These are phyloP conservation scores for Gnomoniopsis sp. DNA, from an alignment of 2,329 filamentous ascomycete species.

Conservation along the genomic window DNA sequence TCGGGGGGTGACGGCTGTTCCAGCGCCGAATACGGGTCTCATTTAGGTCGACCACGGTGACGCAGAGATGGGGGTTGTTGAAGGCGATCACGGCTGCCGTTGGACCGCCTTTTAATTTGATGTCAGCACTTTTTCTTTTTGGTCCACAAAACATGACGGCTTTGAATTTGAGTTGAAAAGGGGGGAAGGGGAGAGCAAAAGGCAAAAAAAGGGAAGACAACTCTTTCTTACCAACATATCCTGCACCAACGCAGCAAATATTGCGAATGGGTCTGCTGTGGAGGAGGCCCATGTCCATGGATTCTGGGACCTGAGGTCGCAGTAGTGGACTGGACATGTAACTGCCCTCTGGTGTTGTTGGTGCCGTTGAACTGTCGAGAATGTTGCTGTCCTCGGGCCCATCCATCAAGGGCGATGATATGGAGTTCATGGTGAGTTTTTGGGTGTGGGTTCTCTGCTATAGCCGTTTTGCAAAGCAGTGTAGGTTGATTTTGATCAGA, in stretches of 20 bases:
- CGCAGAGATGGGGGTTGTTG: slow-evolving; percentile 66
- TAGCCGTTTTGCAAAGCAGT: not conserved
- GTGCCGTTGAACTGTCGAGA: slow-evolving; percentile 37
- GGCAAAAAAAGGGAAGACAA: too few species aligned
- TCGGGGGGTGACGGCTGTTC: slow-evolving; percentile 71
- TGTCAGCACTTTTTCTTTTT: not conserved
- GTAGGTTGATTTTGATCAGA: not conserved
- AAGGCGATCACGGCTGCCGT: slow-evolving; percentile 72
- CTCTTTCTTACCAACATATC: slow-evolving; percentile 66
- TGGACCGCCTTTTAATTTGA: slow-evolving; percentile 59
- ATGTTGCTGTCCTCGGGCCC: slow-evolving; percentile 29
- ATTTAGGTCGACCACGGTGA: slow-evolving; percentile 74
- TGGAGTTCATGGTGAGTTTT: slow-evolving; percentile 18
- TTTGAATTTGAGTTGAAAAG: not conserved
- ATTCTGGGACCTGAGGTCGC: slow-evolving; percentile 24
- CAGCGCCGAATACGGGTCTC: slow-evolving; percentile 63
- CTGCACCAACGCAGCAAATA: slow-evolving; percentile 72
- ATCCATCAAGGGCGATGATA: slow-evolving; percentile 21
- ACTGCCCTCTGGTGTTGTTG: slow-evolving; percentile 42
- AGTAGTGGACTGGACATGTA: slow-evolving; percentile 39
- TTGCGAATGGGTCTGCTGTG: slow-evolving; percentile 41
- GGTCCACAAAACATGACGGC: not conserved
- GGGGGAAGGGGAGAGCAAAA: not conserved
- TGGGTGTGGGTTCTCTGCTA: not conserved
- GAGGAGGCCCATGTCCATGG: slow-evolving; percentile 18